Base-by-base conservation (phyloP, 257 asterid genomes). In the Ilex aquifolium region DNA sequence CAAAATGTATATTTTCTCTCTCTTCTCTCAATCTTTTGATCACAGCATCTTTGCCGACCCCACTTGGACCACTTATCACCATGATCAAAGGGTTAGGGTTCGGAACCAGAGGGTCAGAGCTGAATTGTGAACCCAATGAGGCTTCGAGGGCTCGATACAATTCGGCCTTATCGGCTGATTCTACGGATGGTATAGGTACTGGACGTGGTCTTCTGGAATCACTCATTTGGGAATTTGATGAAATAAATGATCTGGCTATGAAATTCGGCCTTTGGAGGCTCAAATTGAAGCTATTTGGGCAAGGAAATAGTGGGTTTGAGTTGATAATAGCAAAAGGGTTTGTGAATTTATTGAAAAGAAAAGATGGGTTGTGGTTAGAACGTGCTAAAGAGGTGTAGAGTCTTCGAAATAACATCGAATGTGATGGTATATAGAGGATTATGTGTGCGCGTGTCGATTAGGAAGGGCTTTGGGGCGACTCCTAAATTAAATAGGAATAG, bases 41-140 rank as follows among this genome's bases (percentile, higher is more conserved):
- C 52, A 90, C 97, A 2, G 96, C 85, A 72, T 89, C 99, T 64
- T 92, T 92, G 13, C 99, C 97, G 13, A 87, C 99, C 32, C 99
- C 99, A 67, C 97, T 89, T 1, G 99, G 97, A 13, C 97, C 97
- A 54, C 97, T 89, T 57, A 92, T 75, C 63, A 92, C 99, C 13
- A 89, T 77, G 46, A 92, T 80, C 66, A 89, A 77, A 59, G 97
- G 97, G 56, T 70, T 80, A 40, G 96, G 86, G 31, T 76, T 72
- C 2, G 97, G 87, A 29, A 79, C 83, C n/a, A 76, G 72, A 32
- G 95, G 91, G 4, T 80, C 82, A 5, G 90, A 82, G 79, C 90
- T 82, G 65, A 89, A 89, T 15, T 81, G 69, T 1, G 27, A 21
- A 21, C 27, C 27, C 27, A 21, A 21, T 21, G 27, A 21, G 27